Conservation (phyloP, 768 basidiomycete genomes). For the Chalciporus pseudorubinellus region DNA sequence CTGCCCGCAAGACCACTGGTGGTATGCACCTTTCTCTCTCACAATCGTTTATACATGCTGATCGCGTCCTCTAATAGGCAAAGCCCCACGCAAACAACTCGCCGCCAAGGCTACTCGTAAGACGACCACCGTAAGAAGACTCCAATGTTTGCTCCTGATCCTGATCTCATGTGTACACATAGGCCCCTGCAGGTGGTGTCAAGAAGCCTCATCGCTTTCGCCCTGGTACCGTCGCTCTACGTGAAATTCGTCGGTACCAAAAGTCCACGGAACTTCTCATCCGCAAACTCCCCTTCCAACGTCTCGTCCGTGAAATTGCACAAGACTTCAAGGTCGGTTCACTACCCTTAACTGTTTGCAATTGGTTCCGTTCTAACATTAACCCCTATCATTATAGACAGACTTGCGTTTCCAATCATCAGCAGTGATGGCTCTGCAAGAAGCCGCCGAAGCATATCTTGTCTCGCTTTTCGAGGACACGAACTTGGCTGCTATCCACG, state of each 20-base stretch:
- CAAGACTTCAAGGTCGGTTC: conserved; percentile 70
- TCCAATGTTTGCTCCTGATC: neutral
- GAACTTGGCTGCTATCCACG: conserved; percentile 60
- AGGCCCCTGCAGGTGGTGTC: conserved; percentile 60
- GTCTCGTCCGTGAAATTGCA: conserved; percentile 76
- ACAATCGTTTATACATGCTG: neutral
- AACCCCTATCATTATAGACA: conserved; percentile 38
- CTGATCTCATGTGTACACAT: conserved; percentile 10
- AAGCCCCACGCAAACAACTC: conserved; percentile 61
- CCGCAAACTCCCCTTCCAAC: conserved; percentile 67
- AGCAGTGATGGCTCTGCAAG: conserved; percentile 66
- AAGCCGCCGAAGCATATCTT: conserved; percentile 67
- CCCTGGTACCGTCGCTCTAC: conserved; percentile 75
- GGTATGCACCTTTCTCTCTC: conserved; percentile 34
- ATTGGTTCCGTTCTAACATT: neutral
- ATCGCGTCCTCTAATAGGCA: conserved; percentile 37
- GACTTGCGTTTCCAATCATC: conserved; percentile 77
- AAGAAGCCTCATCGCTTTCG: conserved; percentile 84
- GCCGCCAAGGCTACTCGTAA: conserved; percentile 61
- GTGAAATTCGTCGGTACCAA: conserved; percentile 68
- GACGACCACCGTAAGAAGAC: conserved; percentile 44
- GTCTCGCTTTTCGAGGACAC: conserved; percentile 73
- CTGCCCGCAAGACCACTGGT: conserved; percentile 80
- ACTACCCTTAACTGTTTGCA: neutral
- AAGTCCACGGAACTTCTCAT: conserved; percentile 65